Conservation (phyloP, 2,329 filamentous ascomycete species). For the Talaromyces sp. region DNA sequence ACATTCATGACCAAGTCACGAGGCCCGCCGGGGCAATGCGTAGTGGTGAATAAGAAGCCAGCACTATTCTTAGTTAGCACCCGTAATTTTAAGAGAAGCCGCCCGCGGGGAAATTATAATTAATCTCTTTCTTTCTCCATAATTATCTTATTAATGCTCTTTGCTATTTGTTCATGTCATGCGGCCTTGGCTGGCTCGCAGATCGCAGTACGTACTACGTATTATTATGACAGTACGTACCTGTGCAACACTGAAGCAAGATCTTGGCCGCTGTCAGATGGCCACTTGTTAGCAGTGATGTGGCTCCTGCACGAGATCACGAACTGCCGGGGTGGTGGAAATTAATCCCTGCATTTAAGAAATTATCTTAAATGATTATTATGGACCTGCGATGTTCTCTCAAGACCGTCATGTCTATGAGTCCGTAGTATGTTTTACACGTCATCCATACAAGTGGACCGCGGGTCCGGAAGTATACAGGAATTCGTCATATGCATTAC, state of each 20-base stretch:
- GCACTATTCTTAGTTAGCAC: not conserved
- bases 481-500: not conserved
- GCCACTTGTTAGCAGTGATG: not conserved
- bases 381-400: too few relatives aligned
- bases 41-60: not conserved
- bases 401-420: too few relatives aligned
- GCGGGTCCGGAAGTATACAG: not conserved
- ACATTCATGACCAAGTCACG: not conserved
- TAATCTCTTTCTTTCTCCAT: not conserved
- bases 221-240: too few relatives aligned
- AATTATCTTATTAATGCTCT: not conserved
- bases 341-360: not conserved
- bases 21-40: not conserved
- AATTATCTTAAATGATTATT: too few relatives aligned
- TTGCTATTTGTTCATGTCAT: not conserved
- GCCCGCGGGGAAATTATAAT: not conserved
- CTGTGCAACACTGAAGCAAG: not conserved
- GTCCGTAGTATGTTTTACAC: not conserved
- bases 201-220: not conserved
- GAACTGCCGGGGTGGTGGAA: not conserved
- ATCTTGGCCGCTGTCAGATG: not conserved
- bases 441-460: not conserved
- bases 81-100: not conserved
- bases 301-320: not conserved
- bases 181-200: not conserved